Evolutionary conservation across 75 land plant genomes (phyloP).

Genomic region (Sequoia sempervirens): DNA sequence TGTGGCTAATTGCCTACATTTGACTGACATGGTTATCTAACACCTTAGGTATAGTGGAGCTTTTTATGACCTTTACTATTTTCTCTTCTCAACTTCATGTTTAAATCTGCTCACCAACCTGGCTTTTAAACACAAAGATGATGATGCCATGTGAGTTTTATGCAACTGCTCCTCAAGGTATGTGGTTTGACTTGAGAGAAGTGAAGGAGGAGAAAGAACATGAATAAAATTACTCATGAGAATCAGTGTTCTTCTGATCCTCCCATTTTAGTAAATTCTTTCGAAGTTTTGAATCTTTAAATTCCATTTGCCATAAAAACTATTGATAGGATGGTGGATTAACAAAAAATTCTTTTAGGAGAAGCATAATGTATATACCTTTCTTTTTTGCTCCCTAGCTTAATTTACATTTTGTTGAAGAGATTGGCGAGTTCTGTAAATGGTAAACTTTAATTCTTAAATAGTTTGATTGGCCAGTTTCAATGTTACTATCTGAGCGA

Average conservation of each 20-base stretch:
- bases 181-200: neutral
- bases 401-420: neutral
- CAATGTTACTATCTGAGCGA: neutral
- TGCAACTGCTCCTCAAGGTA: neutral
- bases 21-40: neutral
- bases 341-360: neutral
- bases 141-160: neutral
- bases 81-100: neutral
- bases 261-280: neutral
- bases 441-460: neutral
- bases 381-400: neutral
- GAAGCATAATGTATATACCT: neutral
- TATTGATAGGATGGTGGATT: neutral
- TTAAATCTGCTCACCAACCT: neutral
- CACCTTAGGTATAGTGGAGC: neutral
- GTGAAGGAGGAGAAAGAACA: neutral
- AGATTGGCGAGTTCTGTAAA: neutral
- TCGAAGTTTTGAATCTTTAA: neutral
- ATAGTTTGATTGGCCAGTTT: neutral
- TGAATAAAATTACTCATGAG: neutral
- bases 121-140: neutral
- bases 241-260: neutral
- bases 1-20: neutral
- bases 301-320: neutral
- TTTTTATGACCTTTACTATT: neutral